Evolutionary conservation across 371 early-diverging fungal species (phyloP).

Genomic region (Mucor ambiguus): DNA sequence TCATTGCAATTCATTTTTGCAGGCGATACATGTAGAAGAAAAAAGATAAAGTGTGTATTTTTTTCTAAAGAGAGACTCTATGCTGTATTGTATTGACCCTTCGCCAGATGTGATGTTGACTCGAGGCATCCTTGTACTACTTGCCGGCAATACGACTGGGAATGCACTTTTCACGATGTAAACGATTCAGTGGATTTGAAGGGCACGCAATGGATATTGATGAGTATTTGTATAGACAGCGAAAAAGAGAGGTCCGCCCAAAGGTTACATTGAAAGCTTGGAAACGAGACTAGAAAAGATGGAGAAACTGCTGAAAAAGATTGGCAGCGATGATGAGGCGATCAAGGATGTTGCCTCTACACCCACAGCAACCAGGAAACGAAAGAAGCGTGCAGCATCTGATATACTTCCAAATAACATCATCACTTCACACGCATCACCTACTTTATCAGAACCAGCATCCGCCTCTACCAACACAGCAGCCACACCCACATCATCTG

Average conservation of each 20-base stretch:
- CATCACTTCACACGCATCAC: not conserved
- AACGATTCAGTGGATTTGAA: not conserved
- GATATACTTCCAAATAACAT: not conserved
- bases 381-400: not conserved
- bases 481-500: not conserved
- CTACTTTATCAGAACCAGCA: not conserved
- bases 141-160: conserved; percentile 45
- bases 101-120: conserved; percentile 46
- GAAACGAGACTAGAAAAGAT: conserved; percentile 43
- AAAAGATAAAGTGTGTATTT: conserved; percentile 44
- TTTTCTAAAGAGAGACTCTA: not conserved
- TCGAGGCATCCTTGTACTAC: conserved; percentile 41
- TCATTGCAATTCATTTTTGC: not conserved
- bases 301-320: conserved; percentile 36
- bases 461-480: too few species aligned
- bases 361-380: not conserved
- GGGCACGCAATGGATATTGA: not conserved
- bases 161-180: conserved; percentile 53
- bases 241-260: conserved; percentile 54
- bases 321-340: conserved; percentile 1
- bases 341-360: not conserved
- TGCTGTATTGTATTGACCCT: not conserved
- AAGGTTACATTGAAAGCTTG: conserved; percentile 51
- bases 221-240: conserved; percentile 25
- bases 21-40: conserved; percentile 53